A percentile compares a stretch with the other conserved stretches of the same genome.
Conservation (phyloP, 2,329 filamentous ascomycete genomes). For the Exophiala alcalophila region DNA sequence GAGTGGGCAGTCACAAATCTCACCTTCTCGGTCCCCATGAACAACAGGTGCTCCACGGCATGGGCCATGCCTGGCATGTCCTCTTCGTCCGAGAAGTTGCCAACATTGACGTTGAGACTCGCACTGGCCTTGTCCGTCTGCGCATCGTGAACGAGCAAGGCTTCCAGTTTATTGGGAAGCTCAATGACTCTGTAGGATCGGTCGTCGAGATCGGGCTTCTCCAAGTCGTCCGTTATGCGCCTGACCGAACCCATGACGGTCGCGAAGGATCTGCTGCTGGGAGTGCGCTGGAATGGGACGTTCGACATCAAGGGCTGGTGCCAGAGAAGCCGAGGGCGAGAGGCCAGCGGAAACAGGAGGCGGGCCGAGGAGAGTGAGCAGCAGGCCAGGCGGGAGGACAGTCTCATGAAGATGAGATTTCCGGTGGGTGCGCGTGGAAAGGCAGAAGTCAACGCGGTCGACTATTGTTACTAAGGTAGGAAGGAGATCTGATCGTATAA, state of each 20-base stretch:
- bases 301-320: conserved; percentile 10
- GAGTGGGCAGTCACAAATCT: background rate
- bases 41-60: conserved; percentile 91
- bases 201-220: conserved; percentile 82
- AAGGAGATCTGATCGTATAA: too few species aligned
- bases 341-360: conserved; percentile 7
- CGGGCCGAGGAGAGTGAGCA: conserved; percentile 15
- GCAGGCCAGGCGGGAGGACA: conserved; percentile 17
- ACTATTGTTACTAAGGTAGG: too few species aligned
- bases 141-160: conserved; percentile 85
- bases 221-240: conserved; percentile 66
- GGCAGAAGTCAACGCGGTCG: too few species aligned
- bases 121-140: conserved; percentile 97
- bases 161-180: conserved; percentile 83
- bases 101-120: conserved; percentile 91
- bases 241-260: conserved; percentile 30
- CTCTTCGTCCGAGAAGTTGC: conserved; percentile 86
- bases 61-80: conserved; percentile 95
- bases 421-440: too few species aligned
- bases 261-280: conserved; percentile 20
- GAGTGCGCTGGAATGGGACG: conserved; percentile 4
- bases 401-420: conserved; percentile 20
- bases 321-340: conserved; percentile 12
- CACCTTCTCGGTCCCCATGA: conserved; percentile 97
- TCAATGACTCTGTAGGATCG: conserved; percentile 83